Evolutionary conservation across 306 rosid species (phyloP), one percentile per base, ranked within the genome.

Genomic region (Purshia tridentata): DNA sequence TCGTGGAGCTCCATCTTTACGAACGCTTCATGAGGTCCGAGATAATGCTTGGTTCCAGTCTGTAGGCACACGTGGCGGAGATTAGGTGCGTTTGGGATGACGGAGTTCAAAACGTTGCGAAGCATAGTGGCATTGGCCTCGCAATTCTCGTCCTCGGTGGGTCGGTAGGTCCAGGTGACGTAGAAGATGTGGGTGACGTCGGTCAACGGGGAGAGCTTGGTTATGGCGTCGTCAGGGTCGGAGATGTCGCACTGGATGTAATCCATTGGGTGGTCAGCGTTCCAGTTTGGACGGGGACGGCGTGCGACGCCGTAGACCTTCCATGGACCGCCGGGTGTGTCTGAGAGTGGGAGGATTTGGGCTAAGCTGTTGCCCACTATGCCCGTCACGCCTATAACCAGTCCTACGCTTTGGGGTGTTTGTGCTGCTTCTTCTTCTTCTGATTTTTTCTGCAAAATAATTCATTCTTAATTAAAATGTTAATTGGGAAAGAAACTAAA

Each of bases 251-350:
- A 89, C 75, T 85, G 92, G 76, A 87, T 75, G 62, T 85, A 87
- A 29, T 87, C 86, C 52, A 87, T 12, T 0, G 86, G 90, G 67
- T 85, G 87, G 6, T 87, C 92, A 45, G 61, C 80, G 79, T 80
- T 87, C 96, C 96, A 89, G 20, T 52, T 15, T 6, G 96, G 92
- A 0, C 88, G 85, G 4, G 90, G 89, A 2, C 96, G 83, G 11
- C 92, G 90, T 1, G 88, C 92, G 2, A 89, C 88, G 44, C 95
- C 91, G 61, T 89, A 89, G 58, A 89, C 88, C 23, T 89, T 86
- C 95, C 95, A 89, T 45, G 85, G 88, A 1, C 89, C 91, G 6
- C 88, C 90, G 15, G 95, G 95, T 1, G 95, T 87, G 72, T 89
- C 90, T 4, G 83, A 56, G 16, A 80, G 87, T 0, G 96, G 96